Evolutionary conservation across 2,329 filamentous ascomycete species (phyloP), one percentile per base, ranked within the genome.

Genomic region (Harringtonia aguacate): DNA sequence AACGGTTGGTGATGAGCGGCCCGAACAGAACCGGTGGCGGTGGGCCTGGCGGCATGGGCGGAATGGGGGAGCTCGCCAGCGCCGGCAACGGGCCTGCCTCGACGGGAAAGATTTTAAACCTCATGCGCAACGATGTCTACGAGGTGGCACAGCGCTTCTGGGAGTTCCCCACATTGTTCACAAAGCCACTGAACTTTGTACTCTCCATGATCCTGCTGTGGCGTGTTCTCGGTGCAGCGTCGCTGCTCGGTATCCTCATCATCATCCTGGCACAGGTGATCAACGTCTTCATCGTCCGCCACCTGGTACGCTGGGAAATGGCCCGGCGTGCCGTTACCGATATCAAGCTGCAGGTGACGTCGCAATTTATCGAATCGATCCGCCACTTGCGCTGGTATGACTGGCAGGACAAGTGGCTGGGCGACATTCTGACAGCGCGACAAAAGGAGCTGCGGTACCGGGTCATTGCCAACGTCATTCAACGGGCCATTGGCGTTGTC

Each of bases 81-180:
- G 40, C 40, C 17, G 46, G 66, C 74, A 44, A 48, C 3, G 44
- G 48, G 3, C 75, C 83, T 3, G 86, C 88, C 0, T 87, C 85
- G 0, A 90, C 89, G 63, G 88, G 88, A 8, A 94, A 94, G 57
- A 92, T 95, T 41, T 73, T 95, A 48, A 95, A 94, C 54, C 63
- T 95, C 3, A 84, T 94, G 69, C 80, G 86, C 39, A 79, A 75
- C 46, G 86, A 92, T 58, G 85, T 84, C 0, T 92, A 90, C 56
- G 84, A 89, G 57, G 77, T 90, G 33, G 76, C 86, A 3, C 86
- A 90, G 55, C 68, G 84, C 36, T 92, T 95, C 54, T 95, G 88
- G 88, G 88, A 95, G 48, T 84, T 92, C 42, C 74, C 84, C 2
- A 69, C 70, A n/a, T 66, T 95, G 2, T 66, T 94, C 34, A 81